Evolutionary conservation across 768 basidiomycete genomes (phyloP), one percentile per base, ranked within the genome.

Genomic region (Lyophyllum decastes): DNA sequence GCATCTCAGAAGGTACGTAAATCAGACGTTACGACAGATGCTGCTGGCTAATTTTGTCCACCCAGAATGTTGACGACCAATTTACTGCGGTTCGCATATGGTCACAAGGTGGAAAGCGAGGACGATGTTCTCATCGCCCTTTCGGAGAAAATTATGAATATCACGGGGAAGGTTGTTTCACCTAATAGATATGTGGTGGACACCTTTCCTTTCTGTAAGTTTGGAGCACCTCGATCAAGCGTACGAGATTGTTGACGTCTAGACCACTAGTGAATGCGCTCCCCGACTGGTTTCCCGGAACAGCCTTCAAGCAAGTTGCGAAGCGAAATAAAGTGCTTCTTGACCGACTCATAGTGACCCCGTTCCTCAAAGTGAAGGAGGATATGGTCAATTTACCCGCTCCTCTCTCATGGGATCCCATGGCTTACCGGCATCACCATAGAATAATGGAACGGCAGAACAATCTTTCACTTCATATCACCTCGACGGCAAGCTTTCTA

Each of bases 161-260:
- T 52, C 3, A 52, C 51, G 16, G 51, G 51, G 10, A 34, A 52
- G n/a, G 33, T 52, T 12, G 35, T 52, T 38, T 52, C 51, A 2
- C 51, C 51, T 8, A 52, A 52, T n/a, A 35, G 35, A 38, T 54
- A 46, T 30, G 22, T 45, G 3, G 27, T 46, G 8, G 53, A 54
- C 17, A 17, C 22, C n/a, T 54, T 54, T 54, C 53, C 53, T n/a
- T 26, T 27, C 27, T 26, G 53, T 54, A 46, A n/a, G 53, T 45
- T 21, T n/a, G 3, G 38, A 6, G 30, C 30, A 33, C 35, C 4
- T 38, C 14, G 7, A 38, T 38, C 19, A 21, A 21, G 24, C 5
- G 33, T 41, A 7, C 48, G 30, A 12, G 34, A 7, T 52, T 11
- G 33, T 12, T 24, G 21, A 52, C 40, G 21, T 25, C 2, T 16